Evolutionary conservation across 352 stramenopile genomes (phyloP), one percentile per base, ranked within the genome.

Genomic region (Globisporangium irregulare): DNA sequence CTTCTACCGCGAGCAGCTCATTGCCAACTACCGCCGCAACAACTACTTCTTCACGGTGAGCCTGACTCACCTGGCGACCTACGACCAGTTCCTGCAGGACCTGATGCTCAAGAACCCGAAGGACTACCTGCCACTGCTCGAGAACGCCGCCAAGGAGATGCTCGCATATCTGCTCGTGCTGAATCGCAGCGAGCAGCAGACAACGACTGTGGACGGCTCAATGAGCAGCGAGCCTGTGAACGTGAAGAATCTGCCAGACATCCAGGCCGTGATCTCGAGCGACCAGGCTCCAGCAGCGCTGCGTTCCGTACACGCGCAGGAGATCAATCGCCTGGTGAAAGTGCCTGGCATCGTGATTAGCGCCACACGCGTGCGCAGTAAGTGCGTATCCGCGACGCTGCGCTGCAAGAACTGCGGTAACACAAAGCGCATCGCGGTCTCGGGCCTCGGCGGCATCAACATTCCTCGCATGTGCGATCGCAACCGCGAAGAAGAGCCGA

Each of bases 261-360:
- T 95, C 36, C 87, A 95, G 58, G 85, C 90, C 2, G 84, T 97
- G 62, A 71, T 98, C 14, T 82, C 77, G 36, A 97, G 89, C 64
- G 88, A 94, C 51, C 86, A 93, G 78, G 76, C 76, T 32, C 63
- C 75, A 36, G 81, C 89, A 14, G 76, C 86, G 4, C 74, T 98
- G 41, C 86, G 92, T 3, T 76, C 91, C 24, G 86, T 98, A 27
- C 88, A 96, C 54, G 87, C 92, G 8, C 87, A 95, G 50, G 88
- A 97, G 70, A 95, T 98, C 62, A 96, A 96, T 67, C 82, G 84
- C 27, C 78, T 97, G 27, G 85, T 97, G 27, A 96, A 97, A 71
- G 86, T 97, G 12, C 96, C 97, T 0, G 97, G 97, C 15, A 99
- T 99, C 69, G 86, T 99, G 58, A 98, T 99, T 73, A 98, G 90